Evolutionary conservation across 345 rosid species (phyloP).

Genomic region (Salix arbutifolia): DNA sequence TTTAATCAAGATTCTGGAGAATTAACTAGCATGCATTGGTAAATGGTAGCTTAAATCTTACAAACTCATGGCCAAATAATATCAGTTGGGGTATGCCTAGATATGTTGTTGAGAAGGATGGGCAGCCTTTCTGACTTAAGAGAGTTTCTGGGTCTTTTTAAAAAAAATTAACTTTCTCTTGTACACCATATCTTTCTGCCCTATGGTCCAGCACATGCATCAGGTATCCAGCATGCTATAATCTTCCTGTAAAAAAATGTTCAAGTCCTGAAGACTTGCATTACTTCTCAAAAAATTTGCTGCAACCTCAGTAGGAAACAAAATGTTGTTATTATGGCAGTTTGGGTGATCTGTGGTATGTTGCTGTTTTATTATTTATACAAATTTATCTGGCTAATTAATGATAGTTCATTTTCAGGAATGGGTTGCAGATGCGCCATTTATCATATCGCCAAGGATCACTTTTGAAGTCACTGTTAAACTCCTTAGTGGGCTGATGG

Average conservation of each 20-base stretch:
- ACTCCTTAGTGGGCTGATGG: slow-evolving; percentile 98
- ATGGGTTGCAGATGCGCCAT: slow-evolving; percentile 93
- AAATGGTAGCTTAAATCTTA: neutral
- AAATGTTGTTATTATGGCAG: neutral
- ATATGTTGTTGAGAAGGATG: neutral
- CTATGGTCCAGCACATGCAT: neutral
- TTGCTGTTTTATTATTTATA: neutral
- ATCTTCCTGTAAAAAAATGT: neutral
- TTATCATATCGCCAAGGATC: slow-evolving; percentile 97
- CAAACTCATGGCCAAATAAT: neutral
- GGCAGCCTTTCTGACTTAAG: neutral
- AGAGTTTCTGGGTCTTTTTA: neutral
- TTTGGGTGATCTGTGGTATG: neutral
- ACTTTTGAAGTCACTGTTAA: slow-evolving; percentile 97
- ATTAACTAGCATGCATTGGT: neutral
- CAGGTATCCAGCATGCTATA: neutral
- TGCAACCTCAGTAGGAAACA: neutral
- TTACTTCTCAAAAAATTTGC: neutral
- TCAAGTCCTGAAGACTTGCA: neutral
- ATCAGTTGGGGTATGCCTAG: neutral
- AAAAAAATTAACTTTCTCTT: neutral
- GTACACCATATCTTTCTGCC: neutral
- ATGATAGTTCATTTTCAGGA: slow-evolving; percentile 49
- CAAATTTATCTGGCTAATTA: slow-evolving; percentile 5
- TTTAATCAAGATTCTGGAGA: neutral